Base-by-base conservation (phyloP, 2,329 filamentous ascomycete species). In the Stagonosporopsis vannaccii region DNA sequence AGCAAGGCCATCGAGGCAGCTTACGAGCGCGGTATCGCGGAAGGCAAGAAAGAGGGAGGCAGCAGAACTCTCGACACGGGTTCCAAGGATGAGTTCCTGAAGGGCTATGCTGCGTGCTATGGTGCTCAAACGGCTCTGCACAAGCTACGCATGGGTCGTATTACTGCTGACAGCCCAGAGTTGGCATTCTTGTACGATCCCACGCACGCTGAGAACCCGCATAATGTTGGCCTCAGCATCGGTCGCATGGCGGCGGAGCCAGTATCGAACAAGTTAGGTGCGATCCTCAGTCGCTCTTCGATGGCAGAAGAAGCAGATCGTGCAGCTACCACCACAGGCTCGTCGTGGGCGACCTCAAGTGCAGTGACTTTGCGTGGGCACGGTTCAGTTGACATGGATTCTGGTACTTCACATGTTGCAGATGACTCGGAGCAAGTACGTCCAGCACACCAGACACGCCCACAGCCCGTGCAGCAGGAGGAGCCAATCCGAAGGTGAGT, bases 31-130 rank as follows among this genome's bases (percentile, higher is more conserved):
- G 63, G 66, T 0, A 54, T 59, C 2, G 51, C 40, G 20, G 48
- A 48, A 9, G 22, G 28, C 12, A 36, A 44, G 28, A 15, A 26
- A 4, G 61, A 56, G 5, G 62, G 50, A 11, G 46, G 12, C 4
- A 13, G 26, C 22, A 26, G 47, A 2, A 36, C 33, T 1, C 6
- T 39, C 25, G 4, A 51, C 8, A 19, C 39, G 57, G 9, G 36
- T 8, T 35, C 28, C 2, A 30, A 60, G 17, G 32, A 26, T 0
- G 55, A 46, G 0, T 71, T 66, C 19, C 26, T 67, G 2, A 45
- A 67, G 8, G 70, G 70, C 0, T 73, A 70, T 12, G 37, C 45
- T 2, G 56, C 56, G 2, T 67, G 62, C 22, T 54, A 56, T 19
- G 49, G 45, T 12, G 35, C 61, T 4, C 58, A 62, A 23, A 28